These are phyloP conservation scores for Apiospora pterosperma DNA, from an alignment of 2,329 filamentous ascomycete species.

Conservation along the genomic window DNA sequence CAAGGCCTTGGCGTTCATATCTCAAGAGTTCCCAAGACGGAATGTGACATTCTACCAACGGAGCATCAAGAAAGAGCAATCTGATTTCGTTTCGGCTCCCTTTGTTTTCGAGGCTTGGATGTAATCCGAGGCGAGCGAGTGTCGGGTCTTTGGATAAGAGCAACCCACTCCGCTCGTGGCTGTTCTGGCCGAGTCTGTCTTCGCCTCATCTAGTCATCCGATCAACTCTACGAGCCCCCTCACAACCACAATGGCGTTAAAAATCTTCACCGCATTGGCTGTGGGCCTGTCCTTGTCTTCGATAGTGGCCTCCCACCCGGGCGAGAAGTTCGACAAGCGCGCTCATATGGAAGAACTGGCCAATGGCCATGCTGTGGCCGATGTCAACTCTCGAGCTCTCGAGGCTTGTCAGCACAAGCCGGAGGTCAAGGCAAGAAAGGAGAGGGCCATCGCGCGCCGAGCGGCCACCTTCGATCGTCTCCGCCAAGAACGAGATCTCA, in stretches of 20 bases:
- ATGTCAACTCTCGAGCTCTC: conserved; percentile 28
- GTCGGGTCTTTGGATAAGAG: not conserved
- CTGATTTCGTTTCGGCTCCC: not conserved
- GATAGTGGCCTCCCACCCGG: conserved; percentile 22
- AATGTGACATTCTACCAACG: not conserved
- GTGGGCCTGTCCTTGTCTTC: conserved; percentile 18
- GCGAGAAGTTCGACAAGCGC: conserved; percentile 23
- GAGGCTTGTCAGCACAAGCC: conserved; percentile 35
- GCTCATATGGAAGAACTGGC: conserved; percentile 21
- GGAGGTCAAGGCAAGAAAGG: conserved; percentile 34
- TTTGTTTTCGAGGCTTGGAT: not conserved
- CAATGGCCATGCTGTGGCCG: conserved; percentile 24
- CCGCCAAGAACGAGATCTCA: conserved; percentile 28
- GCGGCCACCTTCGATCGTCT: conserved; percentile 33
- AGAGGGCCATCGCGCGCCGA: conserved; percentile 35
- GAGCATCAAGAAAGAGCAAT: not conserved
- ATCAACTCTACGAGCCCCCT: not conserved
- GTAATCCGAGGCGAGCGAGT: not conserved
- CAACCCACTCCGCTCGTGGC: not conserved
- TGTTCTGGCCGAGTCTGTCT: not conserved
- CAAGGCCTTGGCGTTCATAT: not conserved
- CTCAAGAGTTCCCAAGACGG: not conserved
- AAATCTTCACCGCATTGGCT: conserved; percentile 9
- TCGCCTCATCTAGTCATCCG: not conserved
- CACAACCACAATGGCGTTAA: not conserved